Evolutionary conservation across 768 basidiomycete genomes (phyloP).

Genomic region (Mycena galopus): DNA sequence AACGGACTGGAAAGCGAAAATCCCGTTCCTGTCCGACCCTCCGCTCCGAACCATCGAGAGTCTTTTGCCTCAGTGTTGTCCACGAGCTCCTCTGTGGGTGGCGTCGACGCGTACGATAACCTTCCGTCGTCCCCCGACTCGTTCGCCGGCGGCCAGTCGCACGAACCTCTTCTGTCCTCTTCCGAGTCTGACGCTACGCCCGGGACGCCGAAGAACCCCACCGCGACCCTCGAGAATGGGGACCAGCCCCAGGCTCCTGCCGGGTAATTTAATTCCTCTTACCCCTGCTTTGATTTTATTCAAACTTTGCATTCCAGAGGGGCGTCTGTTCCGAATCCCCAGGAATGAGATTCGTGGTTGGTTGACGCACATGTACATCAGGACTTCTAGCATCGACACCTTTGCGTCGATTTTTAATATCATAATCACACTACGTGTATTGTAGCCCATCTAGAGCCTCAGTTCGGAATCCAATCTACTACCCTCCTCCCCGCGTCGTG

Average conservation of each 20-base stretch:
- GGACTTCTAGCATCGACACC: conserved; percentile 27
- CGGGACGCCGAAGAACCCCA: conserved; percentile 35
- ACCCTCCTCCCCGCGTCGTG: conserved; percentile 9
- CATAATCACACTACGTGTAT: conserved; percentile 41
- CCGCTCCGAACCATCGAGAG: conserved; percentile 27
- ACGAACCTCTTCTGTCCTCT: conserved; percentile 52
- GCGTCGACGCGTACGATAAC: conserved; percentile 51
- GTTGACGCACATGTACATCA: conserved; percentile 30
- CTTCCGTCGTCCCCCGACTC: conserved; percentile 63
- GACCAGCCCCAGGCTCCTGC: conserved; percentile 28
- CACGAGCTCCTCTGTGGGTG: conserved; percentile 31
- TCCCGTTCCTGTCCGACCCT: conserved; percentile 28
- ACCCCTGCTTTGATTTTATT: neutral
- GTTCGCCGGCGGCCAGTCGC: conserved; percentile 41
- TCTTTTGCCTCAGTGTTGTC: conserved; percentile 36
- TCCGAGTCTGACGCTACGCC: conserved; percentile 37
- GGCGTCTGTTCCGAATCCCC: conserved; percentile 22
- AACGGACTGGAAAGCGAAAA: neutral
- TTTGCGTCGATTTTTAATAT: conserved; percentile 34
- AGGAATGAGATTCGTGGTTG: conserved; percentile 24
- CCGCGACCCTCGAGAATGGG: conserved; percentile 25
- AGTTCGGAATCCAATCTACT: conserved; percentile 33
- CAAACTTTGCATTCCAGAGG: conserved; percentile 17
- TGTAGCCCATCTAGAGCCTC: conserved; percentile 51
- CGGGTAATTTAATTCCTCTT: conserved; percentile 27